Evolutionary conservation across 306 rosid genomes (phyloP).

Genomic region (Glycine latifolia): DNA sequence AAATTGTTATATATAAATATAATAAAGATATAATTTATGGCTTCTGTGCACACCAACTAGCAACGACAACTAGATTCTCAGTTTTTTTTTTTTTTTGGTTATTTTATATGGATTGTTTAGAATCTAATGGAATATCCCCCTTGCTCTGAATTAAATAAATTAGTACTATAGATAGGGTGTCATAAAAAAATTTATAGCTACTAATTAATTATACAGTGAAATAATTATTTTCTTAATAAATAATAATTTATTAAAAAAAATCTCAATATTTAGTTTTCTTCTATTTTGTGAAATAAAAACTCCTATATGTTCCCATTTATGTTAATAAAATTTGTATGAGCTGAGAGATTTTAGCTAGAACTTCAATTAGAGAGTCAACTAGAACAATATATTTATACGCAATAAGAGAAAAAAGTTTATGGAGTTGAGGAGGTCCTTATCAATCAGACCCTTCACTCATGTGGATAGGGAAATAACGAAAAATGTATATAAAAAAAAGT

Average conservation of each 20-base stretch:
- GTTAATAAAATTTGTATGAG: neutral
- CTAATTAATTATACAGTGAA: neutral
- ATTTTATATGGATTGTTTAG: neutral
- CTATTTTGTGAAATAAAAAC: neutral
- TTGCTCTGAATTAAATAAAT: neutral
- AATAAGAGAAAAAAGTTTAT: neutral
- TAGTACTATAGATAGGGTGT: neutral
- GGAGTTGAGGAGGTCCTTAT: conserved; percentile 22
- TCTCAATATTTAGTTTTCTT: neutral
- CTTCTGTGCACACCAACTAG: neutral
- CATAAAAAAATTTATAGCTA: neutral
- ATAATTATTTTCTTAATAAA: neutral
- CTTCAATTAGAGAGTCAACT: neutral
- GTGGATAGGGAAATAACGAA: conserved; percentile 32
- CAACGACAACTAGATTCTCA: neutral
- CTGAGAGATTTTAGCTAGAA: neutral
- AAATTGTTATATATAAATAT: too few species aligned
- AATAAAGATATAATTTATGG: too few species aligned
- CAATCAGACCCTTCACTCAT: conserved; percentile 33
- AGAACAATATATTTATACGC: neutral
- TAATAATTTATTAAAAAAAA: neutral
- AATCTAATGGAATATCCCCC: neutral
- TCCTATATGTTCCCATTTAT: neutral
- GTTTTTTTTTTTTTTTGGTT: neutral
- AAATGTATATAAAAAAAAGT: neutral